These are phyloP conservation scores for Annona squamosa DNA, from an alignment of 164 flowering plant species.

Conservation along the genomic window DNA sequence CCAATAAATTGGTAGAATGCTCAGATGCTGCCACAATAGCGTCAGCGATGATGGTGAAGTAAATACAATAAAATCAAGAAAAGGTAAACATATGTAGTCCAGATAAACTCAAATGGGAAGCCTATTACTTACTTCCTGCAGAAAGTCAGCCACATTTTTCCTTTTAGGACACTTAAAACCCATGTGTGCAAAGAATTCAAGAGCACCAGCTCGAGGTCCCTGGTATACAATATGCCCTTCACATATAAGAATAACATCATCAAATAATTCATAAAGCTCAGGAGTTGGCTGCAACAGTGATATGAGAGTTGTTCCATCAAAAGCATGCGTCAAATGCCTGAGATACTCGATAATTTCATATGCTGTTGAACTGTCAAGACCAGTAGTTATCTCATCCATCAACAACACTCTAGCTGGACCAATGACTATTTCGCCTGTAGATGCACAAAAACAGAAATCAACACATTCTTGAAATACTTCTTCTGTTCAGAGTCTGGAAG, in stretches of 20 bases:
- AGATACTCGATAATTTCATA: conserved; percentile 85
- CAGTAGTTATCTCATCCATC: conserved; percentile 98
- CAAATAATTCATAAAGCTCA: conserved; percentile 89
- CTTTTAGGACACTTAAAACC: conserved; percentile 86
- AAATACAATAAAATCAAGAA: not conserved
- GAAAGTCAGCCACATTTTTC: conserved; percentile 93
- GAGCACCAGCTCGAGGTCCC: conserved; percentile 71
- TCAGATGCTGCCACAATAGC: not conserved
- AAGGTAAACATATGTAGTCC: not conserved
- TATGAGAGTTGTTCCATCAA: conserved; percentile 80
- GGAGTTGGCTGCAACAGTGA: conserved; percentile 97
- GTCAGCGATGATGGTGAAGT: not conserved
- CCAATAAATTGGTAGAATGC: no score
- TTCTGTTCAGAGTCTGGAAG: not conserved
- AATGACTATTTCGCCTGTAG: conserved; percentile 80
- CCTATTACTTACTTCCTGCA: conserved; percentile 78
- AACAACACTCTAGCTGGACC: conserved; percentile 89
- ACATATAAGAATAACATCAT: conserved; percentile 80
- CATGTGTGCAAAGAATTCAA: conserved; percentile 70
- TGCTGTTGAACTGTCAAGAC: conserved; percentile 95
- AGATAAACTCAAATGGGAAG: not conserved
- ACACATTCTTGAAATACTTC: conserved; percentile 14
- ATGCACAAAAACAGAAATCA: conserved; percentile 6
- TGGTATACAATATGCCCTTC: conserved; percentile 94
- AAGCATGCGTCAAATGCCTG: conserved; percentile 64